Evolutionary conservation across 257 asterid species (phyloP).

Genomic region (Striga asiatica): DNA sequence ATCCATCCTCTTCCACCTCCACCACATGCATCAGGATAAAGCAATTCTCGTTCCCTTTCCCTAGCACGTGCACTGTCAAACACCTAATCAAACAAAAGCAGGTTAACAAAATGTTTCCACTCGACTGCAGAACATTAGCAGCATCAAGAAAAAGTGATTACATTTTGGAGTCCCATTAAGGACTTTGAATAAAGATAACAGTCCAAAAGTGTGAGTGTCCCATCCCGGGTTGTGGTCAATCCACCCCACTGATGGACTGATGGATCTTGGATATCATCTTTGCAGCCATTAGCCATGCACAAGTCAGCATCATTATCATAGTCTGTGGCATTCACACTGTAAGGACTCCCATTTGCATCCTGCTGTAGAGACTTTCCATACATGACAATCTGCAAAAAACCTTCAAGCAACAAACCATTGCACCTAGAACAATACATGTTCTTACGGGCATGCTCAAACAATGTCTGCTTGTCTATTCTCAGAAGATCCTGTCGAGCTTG

Average conservation of each 20-base stretch:
- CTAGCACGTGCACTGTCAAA: slow-evolving; percentile 92
- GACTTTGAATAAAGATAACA: slow-evolving; percentile 70
- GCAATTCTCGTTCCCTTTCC: slow-evolving; percentile 89
- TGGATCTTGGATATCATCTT: slow-evolving; percentile 74
- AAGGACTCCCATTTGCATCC: slow-evolving; percentile 38
- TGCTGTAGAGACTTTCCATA: slow-evolving; percentile 83
- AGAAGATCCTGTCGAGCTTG: slow-evolving; percentile 72
- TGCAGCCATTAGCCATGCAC: slow-evolving; percentile 33
- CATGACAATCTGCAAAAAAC: slow-evolving; percentile 79
- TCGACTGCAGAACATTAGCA: slow-evolving; percentile 1
- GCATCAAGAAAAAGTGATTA: slow-evolving; percentile 20
- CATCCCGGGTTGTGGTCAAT: slow-evolving; percentile 67
- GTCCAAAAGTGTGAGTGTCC: slow-evolving; percentile 78
- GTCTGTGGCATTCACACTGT: slow-evolving; percentile 27
- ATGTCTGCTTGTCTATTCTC: slow-evolving; percentile 78
- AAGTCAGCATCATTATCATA: slow-evolving; percentile 33
- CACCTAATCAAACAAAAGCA: slow-evolving; percentile 45
- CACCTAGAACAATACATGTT: slow-evolving; percentile 97
- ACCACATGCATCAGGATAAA: slow-evolving; percentile 98
- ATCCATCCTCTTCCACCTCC: slow-evolving; percentile 99
- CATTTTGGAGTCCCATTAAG: slow-evolving; percentile 78
- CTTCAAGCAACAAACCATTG: slow-evolving; percentile 94
- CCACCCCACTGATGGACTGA: slow-evolving; percentile 99
- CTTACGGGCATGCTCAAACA: slow-evolving; percentile 94
- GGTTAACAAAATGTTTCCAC: slow-evolving; percentile 11